Conservation (phyloP, 768 basidiomycete species). For the Trametes punicea region DNA sequence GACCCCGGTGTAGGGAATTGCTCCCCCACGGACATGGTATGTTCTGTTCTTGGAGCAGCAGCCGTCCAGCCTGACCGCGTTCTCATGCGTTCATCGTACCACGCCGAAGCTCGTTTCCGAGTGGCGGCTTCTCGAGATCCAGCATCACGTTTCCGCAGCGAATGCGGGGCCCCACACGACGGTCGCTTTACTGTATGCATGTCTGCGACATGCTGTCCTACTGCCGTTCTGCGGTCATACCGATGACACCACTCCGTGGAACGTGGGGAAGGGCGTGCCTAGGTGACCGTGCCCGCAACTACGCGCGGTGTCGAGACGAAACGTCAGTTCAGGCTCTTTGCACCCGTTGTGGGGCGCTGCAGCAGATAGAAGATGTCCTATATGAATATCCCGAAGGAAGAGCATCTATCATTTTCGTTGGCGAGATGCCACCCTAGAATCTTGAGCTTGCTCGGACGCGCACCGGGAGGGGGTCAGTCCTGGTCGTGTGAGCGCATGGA, state of each 20-base stretch:
- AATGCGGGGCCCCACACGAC: slow-evolving; percentile 8
- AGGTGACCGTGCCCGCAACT: too few species aligned
- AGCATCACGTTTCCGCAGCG: not conserved
- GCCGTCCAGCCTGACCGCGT: too few species aligned
- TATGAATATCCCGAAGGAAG: too few species aligned
- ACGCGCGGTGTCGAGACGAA: not conserved
- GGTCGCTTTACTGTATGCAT: too few species aligned
- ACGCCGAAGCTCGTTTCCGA: not conserved
- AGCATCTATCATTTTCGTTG: too few species aligned
- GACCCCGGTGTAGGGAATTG: too few species aligned
- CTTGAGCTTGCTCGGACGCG: slow-evolving; percentile 1
- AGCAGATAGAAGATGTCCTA: not conserved
- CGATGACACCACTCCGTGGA: not conserved
- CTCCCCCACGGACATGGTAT: too few species aligned
- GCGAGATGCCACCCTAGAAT: not conserved
- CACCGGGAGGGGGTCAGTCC: not conserved
- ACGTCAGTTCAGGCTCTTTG: too few species aligned
- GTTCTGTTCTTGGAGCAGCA: too few species aligned
- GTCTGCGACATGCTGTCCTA: not conserved
- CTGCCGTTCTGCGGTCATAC: not conserved
- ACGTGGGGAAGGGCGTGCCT: not conserved
- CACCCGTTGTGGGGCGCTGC: not conserved
- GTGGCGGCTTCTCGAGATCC: not conserved
- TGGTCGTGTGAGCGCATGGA: not conserved
- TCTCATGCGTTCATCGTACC: not conserved